Evolutionary conservation across 441 rosid genomes (phyloP).

Genomic region (Eutrema salsugineum): DNA sequence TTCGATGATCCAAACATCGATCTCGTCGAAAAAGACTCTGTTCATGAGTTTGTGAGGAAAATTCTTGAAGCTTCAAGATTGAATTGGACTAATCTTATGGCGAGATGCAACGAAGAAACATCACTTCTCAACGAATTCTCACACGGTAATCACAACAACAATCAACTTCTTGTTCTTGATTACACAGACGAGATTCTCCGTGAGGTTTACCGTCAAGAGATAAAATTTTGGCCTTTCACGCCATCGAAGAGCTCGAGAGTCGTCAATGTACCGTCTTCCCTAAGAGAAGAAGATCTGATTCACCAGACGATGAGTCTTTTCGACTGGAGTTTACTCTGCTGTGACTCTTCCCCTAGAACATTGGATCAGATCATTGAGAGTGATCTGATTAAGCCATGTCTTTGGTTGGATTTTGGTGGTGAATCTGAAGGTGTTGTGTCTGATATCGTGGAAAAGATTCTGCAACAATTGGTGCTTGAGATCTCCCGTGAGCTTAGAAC

Average conservation of each 20-base stretch:
- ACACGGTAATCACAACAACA: conserved; percentile 10
- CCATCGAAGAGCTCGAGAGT: conserved; percentile 33
- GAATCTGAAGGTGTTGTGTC: conserved; percentile 48
- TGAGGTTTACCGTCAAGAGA: conserved; percentile 37
- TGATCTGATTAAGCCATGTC: conserved; percentile 51
- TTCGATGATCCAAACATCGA: conserved; percentile 12
- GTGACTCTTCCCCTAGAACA: conserved; percentile 18
- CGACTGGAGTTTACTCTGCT: conserved; percentile 44
- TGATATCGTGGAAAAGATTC: conserved; percentile 43
- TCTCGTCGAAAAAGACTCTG: conserved; percentile 22
- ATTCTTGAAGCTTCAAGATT: conserved; percentile 44
- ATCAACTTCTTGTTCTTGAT: conserved; percentile 46
- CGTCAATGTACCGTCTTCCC: not conserved
- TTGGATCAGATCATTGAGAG: conserved; percentile 43
- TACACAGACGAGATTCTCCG: conserved; percentile 53
- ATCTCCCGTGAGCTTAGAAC: conserved; percentile 30
- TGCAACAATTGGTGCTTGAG: conserved; percentile 50
- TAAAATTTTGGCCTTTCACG: conserved; percentile 40
- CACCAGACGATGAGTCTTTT: conserved; percentile 49
- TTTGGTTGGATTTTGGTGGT: conserved; percentile 48
- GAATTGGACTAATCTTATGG: conserved; percentile 57
- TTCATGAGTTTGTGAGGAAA: conserved; percentile 36
- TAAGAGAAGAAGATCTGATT: conserved; percentile 30
- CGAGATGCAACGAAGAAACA: conserved; percentile 43
- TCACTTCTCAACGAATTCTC: conserved; percentile 38